These are phyloP conservation scores for Leonotis leonurus DNA, from an alignment of 257 asterid species.

Conservation along the genomic window DNA sequence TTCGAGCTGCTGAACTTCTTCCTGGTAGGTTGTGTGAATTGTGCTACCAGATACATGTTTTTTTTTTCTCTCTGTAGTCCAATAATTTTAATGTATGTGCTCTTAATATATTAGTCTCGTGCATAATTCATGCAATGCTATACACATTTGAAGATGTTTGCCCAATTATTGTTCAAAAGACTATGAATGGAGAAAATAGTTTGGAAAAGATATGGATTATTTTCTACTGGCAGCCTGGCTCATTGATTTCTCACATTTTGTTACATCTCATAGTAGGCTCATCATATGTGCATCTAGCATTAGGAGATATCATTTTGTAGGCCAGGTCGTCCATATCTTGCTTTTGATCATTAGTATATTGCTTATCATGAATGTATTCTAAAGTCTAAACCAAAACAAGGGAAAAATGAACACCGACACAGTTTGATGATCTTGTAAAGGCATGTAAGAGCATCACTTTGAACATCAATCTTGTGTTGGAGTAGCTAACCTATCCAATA, in stretches of 20 bases:
- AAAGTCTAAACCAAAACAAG: not conserved
- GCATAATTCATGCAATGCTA: not conserved
- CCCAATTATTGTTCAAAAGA: too few species aligned
- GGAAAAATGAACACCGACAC: not conserved
- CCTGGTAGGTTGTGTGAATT: slow-evolving; percentile 52
- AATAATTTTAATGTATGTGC: not conserved
- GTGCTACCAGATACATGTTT: not conserved
- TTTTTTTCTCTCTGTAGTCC: slow-evolving; percentile 1
- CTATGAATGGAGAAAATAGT: slow-evolving; percentile 9
- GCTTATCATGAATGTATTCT: not conserved
- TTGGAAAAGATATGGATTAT: not conserved
- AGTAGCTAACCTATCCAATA: not conserved
- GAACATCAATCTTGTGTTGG: not conserved
- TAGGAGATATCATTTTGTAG: not conserved
- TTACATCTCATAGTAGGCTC: not conserved
- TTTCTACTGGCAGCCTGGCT: not conserved
- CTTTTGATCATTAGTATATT: too few species aligned
- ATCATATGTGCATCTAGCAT: not conserved
- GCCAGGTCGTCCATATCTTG: too few species aligned
- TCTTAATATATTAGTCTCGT: slow-evolving; percentile 5
- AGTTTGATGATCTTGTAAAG: not conserved
- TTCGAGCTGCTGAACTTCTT: slow-evolving; percentile 95
- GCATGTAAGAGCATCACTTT: not conserved
- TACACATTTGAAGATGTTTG: not conserved
- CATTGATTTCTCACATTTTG: not conserved